Conservation (phyloP, 768 basidiomycete genomes). For the Russula olivacea region DNA sequence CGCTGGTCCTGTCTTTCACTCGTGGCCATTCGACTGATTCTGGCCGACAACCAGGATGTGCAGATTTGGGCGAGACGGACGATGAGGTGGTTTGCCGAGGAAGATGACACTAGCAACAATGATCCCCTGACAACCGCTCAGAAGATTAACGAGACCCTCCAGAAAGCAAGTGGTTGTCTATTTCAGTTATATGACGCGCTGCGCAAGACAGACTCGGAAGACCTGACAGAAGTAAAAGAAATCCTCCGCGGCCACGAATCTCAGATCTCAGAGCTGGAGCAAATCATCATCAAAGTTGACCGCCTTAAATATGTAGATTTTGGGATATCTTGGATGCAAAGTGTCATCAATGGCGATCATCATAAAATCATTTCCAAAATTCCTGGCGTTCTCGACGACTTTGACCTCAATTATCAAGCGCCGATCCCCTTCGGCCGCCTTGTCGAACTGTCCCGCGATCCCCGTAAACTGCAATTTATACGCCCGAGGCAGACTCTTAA, state of each 20-base stretch:
- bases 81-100: neutral
- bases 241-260: neutral
- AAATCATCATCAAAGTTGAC: neutral
- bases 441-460: neutral
- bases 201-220: neutral
- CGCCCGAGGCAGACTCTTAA: neutral
- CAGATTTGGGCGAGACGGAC: neutral
- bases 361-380: neutral
- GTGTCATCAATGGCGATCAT: neutral
- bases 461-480: neutral
- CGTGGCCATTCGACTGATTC: conserved; percentile 7
- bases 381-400: neutral
- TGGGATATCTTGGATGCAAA: neutral
- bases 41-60: neutral
- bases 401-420: no score
- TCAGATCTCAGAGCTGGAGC: neutral
- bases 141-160: neutral
- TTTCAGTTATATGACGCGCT: neutral
- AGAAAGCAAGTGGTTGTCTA: neutral
- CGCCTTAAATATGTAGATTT: neutral
- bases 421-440: neutral
- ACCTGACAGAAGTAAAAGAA: neutral
- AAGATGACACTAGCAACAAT: neutral
- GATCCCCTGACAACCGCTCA: neutral
- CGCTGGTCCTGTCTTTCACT: conserved; percentile 22